Conservation (phyloP, 2,329 filamentous ascomycete species). For the Pseudogymnoascus sp. region DNA sequence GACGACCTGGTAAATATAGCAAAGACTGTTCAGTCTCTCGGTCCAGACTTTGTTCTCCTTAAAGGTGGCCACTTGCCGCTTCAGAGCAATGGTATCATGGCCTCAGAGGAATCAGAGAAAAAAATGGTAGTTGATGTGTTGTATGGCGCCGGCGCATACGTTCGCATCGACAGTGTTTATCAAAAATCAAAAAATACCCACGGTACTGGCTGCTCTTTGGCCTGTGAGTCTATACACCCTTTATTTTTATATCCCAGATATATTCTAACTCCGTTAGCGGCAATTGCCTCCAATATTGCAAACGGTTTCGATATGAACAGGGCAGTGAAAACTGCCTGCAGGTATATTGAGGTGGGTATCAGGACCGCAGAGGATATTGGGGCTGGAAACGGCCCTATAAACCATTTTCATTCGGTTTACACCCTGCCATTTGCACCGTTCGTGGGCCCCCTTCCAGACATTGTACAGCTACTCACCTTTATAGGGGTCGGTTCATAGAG, state of each 20-base stretch:
- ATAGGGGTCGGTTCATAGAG: conserved; percentile 68
- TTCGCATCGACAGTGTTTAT: conserved; percentile 62
- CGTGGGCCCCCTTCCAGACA: conserved; percentile 11
- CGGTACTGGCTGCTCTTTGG: conserved; percentile 88
- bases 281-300: conserved; percentile 66
- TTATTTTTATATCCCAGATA: neutral
- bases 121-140: conserved; percentile 70
- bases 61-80: conserved; percentile 91
- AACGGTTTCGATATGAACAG: conserved; percentile 46
- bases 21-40: conserved; percentile 55
- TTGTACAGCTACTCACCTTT: neutral
- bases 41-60: conserved; percentile 71
- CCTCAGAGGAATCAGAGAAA: conserved; percentile 49
- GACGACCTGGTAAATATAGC: conserved; percentile 63
- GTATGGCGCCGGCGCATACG: conserved; percentile 49
- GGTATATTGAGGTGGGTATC: conserved; percentile 66
- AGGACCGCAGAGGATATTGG: conserved; percentile 38
- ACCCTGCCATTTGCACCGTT: conserved; percentile 57
- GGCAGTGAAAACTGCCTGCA: conserved; percentile 59
- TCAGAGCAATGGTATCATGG: conserved; percentile 50
- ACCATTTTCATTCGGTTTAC: conserved; percentile 69
- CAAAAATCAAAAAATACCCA: conserved; percentile 75
- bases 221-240: conserved; percentile 50
- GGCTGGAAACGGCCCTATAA: conserved; percentile 62
- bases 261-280: conserved; percentile 36